Base-by-base conservation (phyloP, 768 basidiomycete species). In the Tricholoma sp. region DNA sequence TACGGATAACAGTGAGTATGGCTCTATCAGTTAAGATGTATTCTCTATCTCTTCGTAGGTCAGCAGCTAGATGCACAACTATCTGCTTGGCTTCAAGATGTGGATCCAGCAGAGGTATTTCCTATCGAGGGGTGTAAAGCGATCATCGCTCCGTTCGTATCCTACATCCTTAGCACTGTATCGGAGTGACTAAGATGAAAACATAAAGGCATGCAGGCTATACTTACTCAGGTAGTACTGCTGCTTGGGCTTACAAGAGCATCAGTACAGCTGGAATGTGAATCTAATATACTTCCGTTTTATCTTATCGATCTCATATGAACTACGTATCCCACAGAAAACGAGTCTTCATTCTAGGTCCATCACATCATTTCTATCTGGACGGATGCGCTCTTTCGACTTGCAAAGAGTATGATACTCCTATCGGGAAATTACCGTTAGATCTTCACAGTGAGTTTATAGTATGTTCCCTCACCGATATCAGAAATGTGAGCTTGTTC, bases 211-310 rank as follows among this genome's bases (percentile, higher is more conserved):
- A 99, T 70, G 97, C 97, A 2, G 97, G 97, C 5, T 98, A 95
- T 73, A 81, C 85, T 4, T 98, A 97, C 72, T 97, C 94, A 53
- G 97, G 97, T 18, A 86, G 84, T 4, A 80, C 95, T 0, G 96
- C 97, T 2, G 96, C 94, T 2, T 98, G 94, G 93, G 96, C 96
- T 0, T 99, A 98, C 74, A 88, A 84, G 70, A 83, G 84, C 65
- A 88, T 98, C 58, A 89, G 96, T 65, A 84, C 84, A 0, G 78
- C 80, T 4, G 80, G 80, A 63, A 89, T 98, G 97, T 96, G 60
- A 61, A 86, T 20, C 54, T 36, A 37, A 5, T 12, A 36, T 42
- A 42, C 52, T 48, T 62, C 39, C 24, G 17, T 57, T 32, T 24
- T 32, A 57, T 61, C 50, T 39, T 24, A 32, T 41, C 15, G 29